A percentile compares a stretch with the other conserved stretches of the same genome.
Evolutionary conservation across 2,329 filamentous ascomycete genomes (phyloP).

Genomic region (Chaetomium sp.): DNA sequence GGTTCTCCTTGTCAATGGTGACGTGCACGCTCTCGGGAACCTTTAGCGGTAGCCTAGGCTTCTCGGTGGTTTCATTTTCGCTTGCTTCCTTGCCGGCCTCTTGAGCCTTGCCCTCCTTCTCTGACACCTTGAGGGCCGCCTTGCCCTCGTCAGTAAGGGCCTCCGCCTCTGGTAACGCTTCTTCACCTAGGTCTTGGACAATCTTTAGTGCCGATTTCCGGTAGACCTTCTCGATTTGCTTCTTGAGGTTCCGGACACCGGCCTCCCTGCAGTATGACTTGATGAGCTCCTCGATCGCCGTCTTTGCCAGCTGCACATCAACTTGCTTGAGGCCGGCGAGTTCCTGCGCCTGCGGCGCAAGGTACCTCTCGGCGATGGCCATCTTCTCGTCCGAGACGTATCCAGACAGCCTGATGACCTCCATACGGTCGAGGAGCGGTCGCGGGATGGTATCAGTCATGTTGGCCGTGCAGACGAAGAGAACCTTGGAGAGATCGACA

Average conservation of each 20-base stretch:
- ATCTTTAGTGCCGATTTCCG: slow-evolving; percentile 97
- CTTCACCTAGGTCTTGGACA: slow-evolving; percentile 89
- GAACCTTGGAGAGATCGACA: slow-evolving; percentile 93
- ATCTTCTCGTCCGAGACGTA: slow-evolving; percentile 99
- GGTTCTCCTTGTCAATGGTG: slow-evolving; percentile 80
- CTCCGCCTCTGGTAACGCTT: slow-evolving; percentile 75
- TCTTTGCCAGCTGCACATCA: slow-evolving; percentile 81
- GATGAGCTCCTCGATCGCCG: slow-evolving; percentile 93
- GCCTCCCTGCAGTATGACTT: slow-evolving; percentile 98
- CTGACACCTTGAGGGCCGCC: slow-evolving; percentile 68
- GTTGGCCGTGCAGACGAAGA: slow-evolving; percentile 98
- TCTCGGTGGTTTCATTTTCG: slow-evolving; percentile 67
- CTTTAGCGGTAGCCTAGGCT: slow-evolving; percentile 73
- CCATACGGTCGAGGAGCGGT: slow-evolving; percentile 94
- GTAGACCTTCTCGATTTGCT: slow-evolving; percentile 99
- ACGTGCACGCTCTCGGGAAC: slow-evolving; percentile 89
- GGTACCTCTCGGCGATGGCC: slow-evolving; percentile 92
- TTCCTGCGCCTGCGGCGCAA: slow-evolving; percentile 92
- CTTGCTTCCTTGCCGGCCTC: slow-evolving; percentile 40
- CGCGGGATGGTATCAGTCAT: slow-evolving; percentile 98
- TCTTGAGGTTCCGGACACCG: slow-evolving; percentile 96
- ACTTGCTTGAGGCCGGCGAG: slow-evolving; percentile 87
- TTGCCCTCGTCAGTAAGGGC: slow-evolving; percentile 87
- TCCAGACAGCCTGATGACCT: slow-evolving; percentile 92
- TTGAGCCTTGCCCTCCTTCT: slow-evolving; percentile 50